Base-by-base conservation (phyloP, 495 filamentous ascomycete species). In the Penicillium crystallinum region DNA sequence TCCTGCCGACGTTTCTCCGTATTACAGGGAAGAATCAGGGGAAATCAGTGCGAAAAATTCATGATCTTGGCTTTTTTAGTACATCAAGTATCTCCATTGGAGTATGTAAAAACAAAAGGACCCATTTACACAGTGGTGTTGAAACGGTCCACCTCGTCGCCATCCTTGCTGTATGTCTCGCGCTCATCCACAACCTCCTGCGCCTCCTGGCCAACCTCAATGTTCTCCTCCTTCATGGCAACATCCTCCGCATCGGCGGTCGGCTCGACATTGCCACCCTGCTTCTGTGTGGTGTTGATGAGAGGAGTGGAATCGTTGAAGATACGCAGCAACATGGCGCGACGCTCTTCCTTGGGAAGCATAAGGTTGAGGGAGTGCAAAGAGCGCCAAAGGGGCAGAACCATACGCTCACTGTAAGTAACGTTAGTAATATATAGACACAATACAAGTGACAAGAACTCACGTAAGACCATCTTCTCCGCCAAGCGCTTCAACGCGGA, bases 291-390 rank as follows among this genome's bases (percentile, higher is more conserved):
- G 14, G 62, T 65, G 60, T 75, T 76, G 45, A 72, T 45, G 14
- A 97, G 71, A 3, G 86, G 88, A 2, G 84, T 83, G 19, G 80
- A 79, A 53, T 97, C 91, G 59, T 96, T 91, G 73, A 84, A 98
- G 31, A 98, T 77, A 30, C 93, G 82, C 49, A 96, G 77, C 58
- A 97, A 75, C 88, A 97, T 92, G 7, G 92, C 93, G 30, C 81
- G 86, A 27, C 93, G 82, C 41, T 98, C 93, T 63, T 98, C 93
- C 73, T 97, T 98, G 44, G 90, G 90, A 57, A 97, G 73, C 93
- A 98, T 98, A 35, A 98, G 80, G 67, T 97, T 98, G 45, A 96
- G 71, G 2, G 83, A 88, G 53, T 89, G 81, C 56, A 93, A 72
- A 49, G 88, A 90, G 64, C 90, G 84, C 93, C 93, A 98, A 19